Evolutionary conservation across 768 basidiomycete species (phyloP).

Genomic region (Termitomyces sp.): DNA sequence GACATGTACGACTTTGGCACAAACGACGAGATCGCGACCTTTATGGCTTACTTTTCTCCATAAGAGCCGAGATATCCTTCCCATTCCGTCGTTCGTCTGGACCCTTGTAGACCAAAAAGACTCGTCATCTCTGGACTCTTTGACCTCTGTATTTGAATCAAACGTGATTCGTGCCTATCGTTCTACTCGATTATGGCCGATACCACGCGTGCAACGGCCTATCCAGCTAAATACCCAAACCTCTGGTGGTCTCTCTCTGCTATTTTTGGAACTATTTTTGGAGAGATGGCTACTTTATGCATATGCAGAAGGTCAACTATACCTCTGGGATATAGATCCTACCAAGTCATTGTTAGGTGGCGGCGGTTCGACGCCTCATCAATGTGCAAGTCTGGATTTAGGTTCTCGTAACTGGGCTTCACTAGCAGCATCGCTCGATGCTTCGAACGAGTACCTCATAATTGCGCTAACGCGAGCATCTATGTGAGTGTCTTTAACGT

Average conservation of each 20-base stretch:
- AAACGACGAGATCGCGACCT: background rate
- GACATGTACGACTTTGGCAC: background rate
- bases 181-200: conserved; percentile 10
- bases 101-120: background rate
- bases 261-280: conserved; percentile 36
- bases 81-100: background rate
- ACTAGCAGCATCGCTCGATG: conserved; percentile 7
- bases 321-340: conserved; percentile 37
- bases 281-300: conserved; percentile 47
- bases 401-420: conserved; percentile 13
- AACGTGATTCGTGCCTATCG: conserved; percentile 4
- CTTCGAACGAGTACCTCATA: conserved; percentile 14
- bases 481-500: conserved; percentile 13
- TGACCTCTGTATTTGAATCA: conserved; percentile 1
- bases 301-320: conserved; percentile 36
- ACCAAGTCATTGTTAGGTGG: background rate
- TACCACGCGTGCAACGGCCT: conserved; percentile 3
- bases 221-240: conserved; percentile 2
- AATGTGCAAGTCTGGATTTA: conserved; percentile 8
- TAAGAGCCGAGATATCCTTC: background rate
- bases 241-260: conserved; percentile 13
- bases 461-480: conserved; percentile 22
- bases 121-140: background rate
- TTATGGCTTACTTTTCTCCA: conserved; percentile 2
- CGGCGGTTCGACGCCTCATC: background rate